Base-by-base conservation (phyloP, 2,329 filamentous ascomycete species). In the Fusarium citri region DNA sequence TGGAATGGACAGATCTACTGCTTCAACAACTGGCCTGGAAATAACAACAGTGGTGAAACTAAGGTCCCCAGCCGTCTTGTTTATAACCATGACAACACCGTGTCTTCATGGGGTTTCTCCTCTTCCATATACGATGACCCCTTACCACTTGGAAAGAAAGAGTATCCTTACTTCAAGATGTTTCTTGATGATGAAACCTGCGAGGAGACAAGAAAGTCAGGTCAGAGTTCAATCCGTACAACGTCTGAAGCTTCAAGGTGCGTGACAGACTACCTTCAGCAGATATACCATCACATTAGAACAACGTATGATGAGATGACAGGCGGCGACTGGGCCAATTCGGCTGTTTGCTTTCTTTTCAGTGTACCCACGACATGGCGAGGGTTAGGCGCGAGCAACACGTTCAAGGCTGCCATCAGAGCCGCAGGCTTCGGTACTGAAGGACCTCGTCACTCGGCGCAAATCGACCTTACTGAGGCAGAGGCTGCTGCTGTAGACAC, bases 11-110 rank as follows among this genome's bases (percentile, higher is more conserved):
- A 37, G 2, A 54, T 54, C 2, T n/a, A 54, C 20, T 23, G 30
- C 11, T 41, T 54, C 4, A 28, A 54, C 18, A 54, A 54, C 50
- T 54, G 50, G 50, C 50, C 50, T 2, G 50, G 50, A 25, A 54
- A 54, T 14, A 54, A 45, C 1, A 43, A 23, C 22, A 43, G 11
- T 15, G 30, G 50, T 12, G 30, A 45, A 43, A 31, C 40, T 6
- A 31, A 54, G 23, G n/a, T 26, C 15, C 20, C 50, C 20, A 54
- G 30, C 26, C 50, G 50, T 54, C 26, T 54, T 3, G 18, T 54
- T 26, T 54, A 54, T 8, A 54, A 54, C 11, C 50, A 54, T 18
- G 26, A 54, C 11, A 20, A 25, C 11, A 54, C 40, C 6, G 26
- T 54, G 12, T 54, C 50, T 8, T 54, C 50, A 4, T 54, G 50